Percentiles rank a stretch among this genome's conserved stretches.
Evolutionary conservation across 2,329 filamentous ascomycete species (phyloP).

Genomic region (Calonectria crousiana): DNA sequence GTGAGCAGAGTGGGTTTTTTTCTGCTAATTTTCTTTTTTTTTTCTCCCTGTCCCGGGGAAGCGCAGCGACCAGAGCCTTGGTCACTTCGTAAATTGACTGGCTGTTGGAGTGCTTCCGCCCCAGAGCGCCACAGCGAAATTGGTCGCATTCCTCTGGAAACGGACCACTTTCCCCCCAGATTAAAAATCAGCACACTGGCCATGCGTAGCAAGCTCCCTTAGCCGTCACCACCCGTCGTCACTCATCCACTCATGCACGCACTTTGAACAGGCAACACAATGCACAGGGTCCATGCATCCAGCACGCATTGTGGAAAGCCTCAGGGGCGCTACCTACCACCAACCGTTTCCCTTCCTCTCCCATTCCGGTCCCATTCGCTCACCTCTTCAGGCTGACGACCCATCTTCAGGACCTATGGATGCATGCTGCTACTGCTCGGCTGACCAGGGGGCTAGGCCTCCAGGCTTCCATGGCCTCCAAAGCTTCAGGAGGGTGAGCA

Average conservation of each 20-base stretch:
- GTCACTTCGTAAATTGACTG: slow-evolving; percentile 24
- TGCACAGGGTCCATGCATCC: slow-evolving; percentile 7
- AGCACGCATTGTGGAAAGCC: background rate
- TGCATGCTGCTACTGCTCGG: background rate
- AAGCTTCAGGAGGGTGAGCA: background rate
- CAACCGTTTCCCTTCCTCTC: background rate
- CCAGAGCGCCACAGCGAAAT: slow-evolving; percentile 35
- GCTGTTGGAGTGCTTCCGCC: slow-evolving; percentile 29
- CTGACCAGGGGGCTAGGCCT: background rate
- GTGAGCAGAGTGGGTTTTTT: slow-evolving; percentile 25
- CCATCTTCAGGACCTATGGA: background rate
- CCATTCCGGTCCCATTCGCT: background rate
- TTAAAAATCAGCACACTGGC: slow-evolving; percentile 21
- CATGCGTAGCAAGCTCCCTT: background rate
- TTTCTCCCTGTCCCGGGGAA: background rate
- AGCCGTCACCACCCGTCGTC: slow-evolving; percentile 6
- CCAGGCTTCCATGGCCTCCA: background rate
- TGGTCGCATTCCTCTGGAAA: slow-evolving; percentile 45
- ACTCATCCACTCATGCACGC: slow-evolving; percentile 43
- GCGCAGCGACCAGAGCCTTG: slow-evolving; percentile 6
- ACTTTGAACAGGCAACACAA: slow-evolving; percentile 38
- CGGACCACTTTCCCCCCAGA: slow-evolving; percentile 25
- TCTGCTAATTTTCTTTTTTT: background rate
- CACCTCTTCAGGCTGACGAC: slow-evolving; percentile 1
- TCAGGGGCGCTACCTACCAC: background rate